A percentile compares a stretch with the other conserved stretches of the same genome.
These are phyloP conservation scores for Fragilaria radians DNA, from an alignment of 108 stramenopile genomes.

Conservation along the genomic window DNA sequence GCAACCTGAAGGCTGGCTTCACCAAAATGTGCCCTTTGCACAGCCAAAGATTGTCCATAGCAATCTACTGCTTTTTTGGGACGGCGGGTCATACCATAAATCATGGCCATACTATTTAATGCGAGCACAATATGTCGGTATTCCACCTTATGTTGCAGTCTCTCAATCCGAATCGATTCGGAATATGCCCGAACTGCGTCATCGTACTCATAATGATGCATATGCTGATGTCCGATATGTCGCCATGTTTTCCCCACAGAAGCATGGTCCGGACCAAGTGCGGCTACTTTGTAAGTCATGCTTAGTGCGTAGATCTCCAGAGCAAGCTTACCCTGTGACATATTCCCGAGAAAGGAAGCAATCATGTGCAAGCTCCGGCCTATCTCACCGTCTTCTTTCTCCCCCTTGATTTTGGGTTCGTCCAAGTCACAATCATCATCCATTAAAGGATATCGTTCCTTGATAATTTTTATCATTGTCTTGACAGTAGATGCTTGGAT, in stretches of 20 bases:
- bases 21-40: slow-evolving; percentile 2
- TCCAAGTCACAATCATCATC: neutral
- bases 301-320: slow-evolving; percentile 2
- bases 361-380: slow-evolving; percentile 6
- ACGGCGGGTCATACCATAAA: slow-evolving; percentile 7
- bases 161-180: slow-evolving; percentile 1
- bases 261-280: neutral
- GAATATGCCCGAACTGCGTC: slow-evolving; percentile 3
- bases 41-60: slow-evolving; percentile 1
- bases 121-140: slow-evolving; percentile 3
- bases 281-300: neutral
- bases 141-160: slow-evolving; percentile 1
- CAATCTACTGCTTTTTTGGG: neutral
- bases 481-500: neutral
- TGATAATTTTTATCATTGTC: neutral
- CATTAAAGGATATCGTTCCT: neutral
- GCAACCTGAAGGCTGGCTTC: slow-evolving; percentile 3
- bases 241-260: slow-evolving; percentile 4
- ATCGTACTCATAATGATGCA: neutral
- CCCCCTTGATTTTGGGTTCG: neutral
- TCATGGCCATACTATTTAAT: slow-evolving; percentile 1
- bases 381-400: slow-evolving; percentile 1
- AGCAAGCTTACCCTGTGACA: neutral
- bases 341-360: neutral
- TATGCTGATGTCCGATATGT: slow-evolving; percentile 6